Conservation (phyloP, 73 alveolate species). For the Uronychia setigera region DNA sequence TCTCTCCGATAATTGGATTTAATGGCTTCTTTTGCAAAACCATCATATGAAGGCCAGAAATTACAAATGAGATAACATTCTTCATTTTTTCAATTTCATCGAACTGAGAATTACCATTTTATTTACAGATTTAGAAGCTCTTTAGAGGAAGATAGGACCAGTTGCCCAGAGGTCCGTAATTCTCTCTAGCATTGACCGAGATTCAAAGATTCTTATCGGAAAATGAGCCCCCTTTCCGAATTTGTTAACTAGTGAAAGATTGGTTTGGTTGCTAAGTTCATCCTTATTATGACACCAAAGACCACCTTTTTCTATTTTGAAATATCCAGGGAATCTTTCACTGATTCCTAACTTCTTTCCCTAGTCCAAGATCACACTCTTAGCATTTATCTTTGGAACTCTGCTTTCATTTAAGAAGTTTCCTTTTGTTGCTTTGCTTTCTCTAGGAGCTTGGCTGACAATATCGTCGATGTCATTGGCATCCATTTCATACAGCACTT, state of each 20-base stretch:
- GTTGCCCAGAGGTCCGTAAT: constrained; percentile 68
- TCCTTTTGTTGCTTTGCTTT: neutral
- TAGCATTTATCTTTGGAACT: constrained; percentile 16
- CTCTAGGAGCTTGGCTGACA: constrained; percentile 1
- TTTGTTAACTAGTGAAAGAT: neutral
- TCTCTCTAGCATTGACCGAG: constrained; percentile 67
- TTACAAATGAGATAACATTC: constrained; percentile 60
- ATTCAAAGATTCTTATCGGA: constrained; percentile 82
- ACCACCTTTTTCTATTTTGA: constrained; percentile 54
- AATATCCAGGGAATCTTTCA: constrained; percentile 47
- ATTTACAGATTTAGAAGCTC: constrained; percentile 42
- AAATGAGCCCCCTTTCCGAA: constrained; percentile 55
- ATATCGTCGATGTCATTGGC: neutral
- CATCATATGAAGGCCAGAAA: constrained; percentile 72
- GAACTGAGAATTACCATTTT: neutral
- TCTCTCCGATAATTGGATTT: constrained; percentile 96
- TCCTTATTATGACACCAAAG: constrained; percentile 70
- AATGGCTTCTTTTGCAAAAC: constrained; percentile 87
- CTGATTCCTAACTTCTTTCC: constrained; percentile 15
- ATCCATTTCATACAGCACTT: neutral
- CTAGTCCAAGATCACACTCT: constrained; percentile 15
- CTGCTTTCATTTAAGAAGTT: neutral
- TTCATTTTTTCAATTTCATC: constrained; percentile 78
- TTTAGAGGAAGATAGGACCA: constrained; percentile 63
- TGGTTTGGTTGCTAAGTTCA: constrained; percentile 50